Evolutionary conservation across 1,139 yeast species (phyloP).

Genomic region (Meyerozyma smithsonii): DNA sequence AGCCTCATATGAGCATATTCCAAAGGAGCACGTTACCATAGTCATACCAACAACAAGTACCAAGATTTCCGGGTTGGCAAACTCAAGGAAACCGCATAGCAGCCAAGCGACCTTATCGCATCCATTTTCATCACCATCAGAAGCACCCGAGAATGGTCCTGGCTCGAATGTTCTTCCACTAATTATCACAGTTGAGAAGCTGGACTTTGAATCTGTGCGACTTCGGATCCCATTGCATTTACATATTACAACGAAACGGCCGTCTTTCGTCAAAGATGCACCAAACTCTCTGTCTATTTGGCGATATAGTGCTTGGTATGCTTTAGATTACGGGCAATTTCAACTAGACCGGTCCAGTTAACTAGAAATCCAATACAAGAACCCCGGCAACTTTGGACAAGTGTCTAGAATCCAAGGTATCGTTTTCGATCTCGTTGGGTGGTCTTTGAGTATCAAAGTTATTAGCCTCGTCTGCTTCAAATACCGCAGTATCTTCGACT

Average conservation of each 20-base stretch:
- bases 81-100: background rate
- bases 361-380: conserved; percentile 12
- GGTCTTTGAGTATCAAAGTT: background rate
- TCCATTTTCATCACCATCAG: background rate
- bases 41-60: conserved; percentile 5
- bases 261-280: background rate
- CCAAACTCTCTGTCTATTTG: background rate
- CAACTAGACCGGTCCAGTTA: background rate
- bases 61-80: background rate
- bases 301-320: background rate
- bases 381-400: conserved; percentile 13
- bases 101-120: background rate
- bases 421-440: conserved; percentile 6
- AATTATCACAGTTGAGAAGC: conserved; percentile 3
- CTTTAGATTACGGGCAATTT: background rate
- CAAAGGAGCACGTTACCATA: background rate
- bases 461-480: background rate
- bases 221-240: background rate
- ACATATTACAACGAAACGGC: background rate
- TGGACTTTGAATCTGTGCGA: background rate
- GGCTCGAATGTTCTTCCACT: conserved; percentile 12
- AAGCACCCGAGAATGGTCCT: background rate
- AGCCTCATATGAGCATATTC: conserved; percentile 11
- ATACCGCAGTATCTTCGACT: background rate
- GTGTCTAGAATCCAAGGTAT: conserved; percentile 13